A percentile compares a stretch with the other conserved stretches of the same genome.
phyloP scores from a whole-genome alignment of 169 alveolate genomes.

The Toxoplasma gondii region DNA sequence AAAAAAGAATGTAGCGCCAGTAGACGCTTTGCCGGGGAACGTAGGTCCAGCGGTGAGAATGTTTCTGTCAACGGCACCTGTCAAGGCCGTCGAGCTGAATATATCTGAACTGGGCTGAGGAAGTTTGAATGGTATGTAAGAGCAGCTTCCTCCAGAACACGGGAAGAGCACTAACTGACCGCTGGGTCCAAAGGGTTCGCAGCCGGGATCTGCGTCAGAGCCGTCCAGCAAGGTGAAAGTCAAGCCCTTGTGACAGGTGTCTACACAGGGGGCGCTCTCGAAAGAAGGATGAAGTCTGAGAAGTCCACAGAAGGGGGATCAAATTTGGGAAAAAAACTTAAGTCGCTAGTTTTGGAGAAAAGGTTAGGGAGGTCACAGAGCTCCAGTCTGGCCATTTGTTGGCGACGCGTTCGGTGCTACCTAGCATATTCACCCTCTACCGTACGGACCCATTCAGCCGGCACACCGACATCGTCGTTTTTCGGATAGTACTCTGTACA shows the following conservation, averaged over 20 bases:
- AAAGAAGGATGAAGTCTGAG: not conserved
- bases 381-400: too few relatives aligned
- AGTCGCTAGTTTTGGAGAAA: too few relatives aligned
- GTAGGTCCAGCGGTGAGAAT: constrained; percentile 8
- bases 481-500: too few relatives aligned
- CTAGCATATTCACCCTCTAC: too few relatives aligned
- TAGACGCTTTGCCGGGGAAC: not conserved
- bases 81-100: not conserved
- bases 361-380: too few relatives aligned
- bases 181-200: not conserved
- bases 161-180: constrained; percentile 14
- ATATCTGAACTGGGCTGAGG: not conserved
- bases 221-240: not conserved
- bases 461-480: too few relatives aligned
- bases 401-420: too few relatives aligned
- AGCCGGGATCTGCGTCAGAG: not conserved
- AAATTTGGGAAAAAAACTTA: too few relatives aligned
- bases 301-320: not conserved
- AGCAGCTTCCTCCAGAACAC: not conserved
- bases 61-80: constrained; percentile 1
- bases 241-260: not conserved
- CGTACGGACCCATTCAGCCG: too few relatives aligned
- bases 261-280: constrained; percentile 1
- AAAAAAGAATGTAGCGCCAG: not conserved
- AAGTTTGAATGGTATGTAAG: not conserved